Evolutionary conservation across 257 asterid species (phyloP), one percentile per base, ranked within the genome.

Genomic region (Catharanthus roseus): DNA sequence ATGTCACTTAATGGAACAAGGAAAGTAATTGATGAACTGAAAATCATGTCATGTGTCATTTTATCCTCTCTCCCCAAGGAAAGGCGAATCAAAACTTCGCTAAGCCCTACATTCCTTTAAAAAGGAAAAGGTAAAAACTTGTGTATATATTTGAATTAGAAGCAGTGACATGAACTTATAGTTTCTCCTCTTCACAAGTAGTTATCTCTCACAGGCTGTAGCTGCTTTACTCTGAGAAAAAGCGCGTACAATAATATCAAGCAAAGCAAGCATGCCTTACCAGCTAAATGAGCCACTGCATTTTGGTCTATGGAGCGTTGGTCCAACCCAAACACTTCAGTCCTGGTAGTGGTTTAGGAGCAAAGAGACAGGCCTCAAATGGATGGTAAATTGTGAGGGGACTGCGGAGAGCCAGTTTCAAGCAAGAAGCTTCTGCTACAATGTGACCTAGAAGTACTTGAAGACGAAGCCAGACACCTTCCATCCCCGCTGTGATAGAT

Each of bases 341-440:
- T 47, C 36, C 62, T 45, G 11, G 36, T 33, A 28, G 58, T 10
- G 36, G 49, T 36, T 29, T 19, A 41, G 55, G 24, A 41, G 50
- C 67, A 19, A 29, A 66, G 16, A 66, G 3, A 54, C 26, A 67
- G 66, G 67, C 61, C 72, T 77, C 75, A 87, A 61, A 84, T 60
- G 7, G 89, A 88, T 1, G 89, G 87, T 28, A 50, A 28, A 65
- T 85, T 82, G 67, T 66, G 68, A 74, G 91, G 95, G 5, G 98
- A 90, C 81, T 85, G 85, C 24, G 95, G 95, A 10, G 96, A 89
- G 56, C 95, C 85, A 67, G 70, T 83, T 51, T 88, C 97, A 8
- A 88, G 83, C 18, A 95, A 85, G 66, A 89, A 88, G 77, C 86
- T 95, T 69, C 95, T 77, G 68, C 99, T 91, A 69, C 99, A 88